These are phyloP conservation scores for Colletotrichum sp. DNA, from an alignment of 2,329 filamentous ascomycete genomes.

Conservation along the genomic window DNA sequence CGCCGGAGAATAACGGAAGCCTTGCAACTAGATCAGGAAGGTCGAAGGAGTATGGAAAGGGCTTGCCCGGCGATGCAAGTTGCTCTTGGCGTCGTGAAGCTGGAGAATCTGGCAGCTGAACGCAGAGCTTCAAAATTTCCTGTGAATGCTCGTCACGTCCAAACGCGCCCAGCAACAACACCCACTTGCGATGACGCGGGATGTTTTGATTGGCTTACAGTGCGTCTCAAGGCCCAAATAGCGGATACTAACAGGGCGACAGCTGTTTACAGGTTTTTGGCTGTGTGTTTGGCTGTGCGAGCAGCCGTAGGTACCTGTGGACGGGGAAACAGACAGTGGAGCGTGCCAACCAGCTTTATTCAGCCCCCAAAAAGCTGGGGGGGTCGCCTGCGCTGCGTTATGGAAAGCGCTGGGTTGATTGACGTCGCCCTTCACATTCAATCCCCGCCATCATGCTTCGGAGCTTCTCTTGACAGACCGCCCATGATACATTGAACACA, in stretches of 20 bases:
- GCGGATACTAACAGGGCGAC: constrained; percentile 2
- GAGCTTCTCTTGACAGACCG: neutral
- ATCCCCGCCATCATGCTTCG: neutral
- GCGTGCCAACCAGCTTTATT: neutral
- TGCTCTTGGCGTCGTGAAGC: constrained; percentile 8
- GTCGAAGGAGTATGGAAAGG: neutral
- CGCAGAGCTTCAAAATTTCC: constrained; percentile 17
- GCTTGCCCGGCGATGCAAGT: constrained; percentile 8
- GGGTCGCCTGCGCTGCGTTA: too few species aligned
- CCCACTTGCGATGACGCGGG: neutral
- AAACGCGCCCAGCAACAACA: constrained; percentile 34
- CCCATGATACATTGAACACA: neutral
- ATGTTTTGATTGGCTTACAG: neutral
- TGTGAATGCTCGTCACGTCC: constrained; percentile 39
- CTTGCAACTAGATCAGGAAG: neutral
- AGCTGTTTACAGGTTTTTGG: neutral
- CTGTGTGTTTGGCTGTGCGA: neutral
- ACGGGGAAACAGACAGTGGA: neutral
- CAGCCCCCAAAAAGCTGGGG: neutral
- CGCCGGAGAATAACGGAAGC: neutral
- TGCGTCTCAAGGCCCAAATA: neutral
- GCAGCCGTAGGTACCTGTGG: neutral
- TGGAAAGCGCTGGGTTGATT: neutral
- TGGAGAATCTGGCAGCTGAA: constrained; percentile 2
- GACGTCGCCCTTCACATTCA: neutral